Evolutionary conservation across 1,139 yeast genomes (phyloP).

Genomic region (Starmera stellimalicola): DNA sequence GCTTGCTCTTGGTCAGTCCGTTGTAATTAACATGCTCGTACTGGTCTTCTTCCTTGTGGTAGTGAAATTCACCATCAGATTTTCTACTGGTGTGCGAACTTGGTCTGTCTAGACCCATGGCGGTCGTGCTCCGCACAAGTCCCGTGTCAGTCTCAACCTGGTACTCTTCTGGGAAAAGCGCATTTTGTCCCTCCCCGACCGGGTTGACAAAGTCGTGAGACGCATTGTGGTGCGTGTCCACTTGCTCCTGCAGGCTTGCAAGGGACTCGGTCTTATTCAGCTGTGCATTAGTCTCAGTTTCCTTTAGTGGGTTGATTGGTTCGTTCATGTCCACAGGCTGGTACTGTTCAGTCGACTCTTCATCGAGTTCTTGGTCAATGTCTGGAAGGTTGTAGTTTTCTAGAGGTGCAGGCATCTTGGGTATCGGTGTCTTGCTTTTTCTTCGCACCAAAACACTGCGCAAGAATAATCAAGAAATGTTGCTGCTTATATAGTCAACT

Average conservation of each 20-base stretch:
- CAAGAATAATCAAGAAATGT: neutral
- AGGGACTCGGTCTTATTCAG: slow-evolving; percentile 18
- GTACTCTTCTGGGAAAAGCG: slow-evolving; percentile 70
- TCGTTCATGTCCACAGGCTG: neutral
- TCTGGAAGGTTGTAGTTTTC: slow-evolving; percentile 4
- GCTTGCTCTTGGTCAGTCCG: slow-evolving; percentile 12
- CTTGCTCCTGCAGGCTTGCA: slow-evolving; percentile 10
- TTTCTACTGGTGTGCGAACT: slow-evolving; percentile 3
- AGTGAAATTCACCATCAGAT: slow-evolving; percentile 2
- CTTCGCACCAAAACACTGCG: neutral
- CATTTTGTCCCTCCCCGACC: slow-evolving; percentile 2
- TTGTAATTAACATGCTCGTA: neutral
- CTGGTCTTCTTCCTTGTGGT: slow-evolving; percentile 1
- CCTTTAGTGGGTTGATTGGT: slow-evolving; percentile 2
- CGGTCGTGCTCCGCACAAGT: slow-evolving; percentile 31
- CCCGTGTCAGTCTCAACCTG: slow-evolving; percentile 72
- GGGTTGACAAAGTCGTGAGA: slow-evolving; percentile 20
- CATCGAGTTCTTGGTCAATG: slow-evolving; percentile 7
- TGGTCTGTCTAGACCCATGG: neutral
- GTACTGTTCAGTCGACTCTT: neutral
- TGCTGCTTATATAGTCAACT: neutral
- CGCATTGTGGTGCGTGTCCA: slow-evolving; percentile 12
- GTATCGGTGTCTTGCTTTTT: neutral
- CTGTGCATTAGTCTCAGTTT: slow-evolving; percentile 8
- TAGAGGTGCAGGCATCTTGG: slow-evolving; percentile 1